Percentiles rank a stretch among this genome's conserved stretches.
Evolutionary conservation across 129 eudicot genomes (phyloP).

Genomic region (Deinandra increscens): DNA sequence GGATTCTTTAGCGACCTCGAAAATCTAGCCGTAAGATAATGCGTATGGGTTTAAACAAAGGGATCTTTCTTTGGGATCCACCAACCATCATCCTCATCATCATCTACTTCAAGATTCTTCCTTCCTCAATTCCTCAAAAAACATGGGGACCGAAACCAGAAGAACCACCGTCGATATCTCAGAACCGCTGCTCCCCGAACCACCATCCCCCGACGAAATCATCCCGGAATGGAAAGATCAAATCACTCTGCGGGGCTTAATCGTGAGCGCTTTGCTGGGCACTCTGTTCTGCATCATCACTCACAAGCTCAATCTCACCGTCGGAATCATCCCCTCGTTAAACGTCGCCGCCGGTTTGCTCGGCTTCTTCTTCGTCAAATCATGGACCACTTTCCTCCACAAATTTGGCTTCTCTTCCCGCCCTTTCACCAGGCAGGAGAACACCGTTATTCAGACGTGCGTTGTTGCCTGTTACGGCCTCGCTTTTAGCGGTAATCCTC

Average conservation of each 20-base stretch:
- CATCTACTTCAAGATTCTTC: too few species aligned
- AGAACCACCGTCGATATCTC: conserved; percentile 11
- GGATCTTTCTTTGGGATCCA: not conserved
- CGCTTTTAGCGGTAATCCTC: conserved; percentile 68
- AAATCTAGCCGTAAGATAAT: not conserved
- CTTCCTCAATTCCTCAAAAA: too few species aligned
- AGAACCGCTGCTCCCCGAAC: conserved; percentile 8
- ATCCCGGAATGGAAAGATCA: conserved; percentile 63
- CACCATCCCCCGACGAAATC: too few species aligned
- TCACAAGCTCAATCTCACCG: conserved; percentile 57
- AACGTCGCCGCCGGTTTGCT: conserved; percentile 72
- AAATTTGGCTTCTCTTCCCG: conserved; percentile 42
- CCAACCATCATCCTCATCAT: too few species aligned
- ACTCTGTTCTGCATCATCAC: conserved; percentile 55
- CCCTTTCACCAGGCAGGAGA: conserved; percentile 67
- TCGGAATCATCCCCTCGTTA: conserved; percentile 65
- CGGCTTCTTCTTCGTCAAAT: conserved; percentile 51
- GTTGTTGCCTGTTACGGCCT: conserved; percentile 73
- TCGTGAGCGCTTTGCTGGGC: conserved; percentile 41
- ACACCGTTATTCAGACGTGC: conserved; percentile 69
- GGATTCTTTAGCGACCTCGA: not conserved
- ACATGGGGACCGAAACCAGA: conserved; percentile 23
- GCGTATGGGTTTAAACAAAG: not conserved
- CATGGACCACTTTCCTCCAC: conserved; percentile 30
- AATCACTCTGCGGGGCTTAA: conserved; percentile 45